Evolutionary conservation across 2,329 filamentous ascomycete species (phyloP).

Genomic region (Pseudocercospora crystallina): DNA sequence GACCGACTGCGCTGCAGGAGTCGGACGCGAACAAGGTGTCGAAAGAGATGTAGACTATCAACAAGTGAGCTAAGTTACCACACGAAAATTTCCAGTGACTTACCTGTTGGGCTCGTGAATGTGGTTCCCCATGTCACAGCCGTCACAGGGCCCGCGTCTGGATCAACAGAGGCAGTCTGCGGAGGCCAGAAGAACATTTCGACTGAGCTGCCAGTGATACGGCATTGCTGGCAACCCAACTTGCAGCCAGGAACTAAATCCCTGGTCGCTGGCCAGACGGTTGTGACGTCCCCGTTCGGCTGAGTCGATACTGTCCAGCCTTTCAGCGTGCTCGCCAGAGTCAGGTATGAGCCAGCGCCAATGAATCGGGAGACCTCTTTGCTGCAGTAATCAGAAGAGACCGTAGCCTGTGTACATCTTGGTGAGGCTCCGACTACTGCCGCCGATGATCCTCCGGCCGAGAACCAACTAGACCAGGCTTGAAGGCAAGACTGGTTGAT

Average conservation of each 20-base stretch:
- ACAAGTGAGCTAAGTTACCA: no score
- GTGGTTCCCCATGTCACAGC: constrained; percentile 14
- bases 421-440: background rate
- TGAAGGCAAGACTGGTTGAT: background rate
- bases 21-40: constrained; percentile 23
- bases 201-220: constrained; percentile 21
- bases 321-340: background rate
- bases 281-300: constrained; percentile 8
- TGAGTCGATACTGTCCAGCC: constrained; percentile 1
- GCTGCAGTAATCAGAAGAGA: background rate
- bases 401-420: constrained; percentile 1
- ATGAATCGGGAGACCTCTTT: constrained; percentile 1
- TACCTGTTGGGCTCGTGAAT: constrained; percentile 21
- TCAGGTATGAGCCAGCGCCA: background rate
- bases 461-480: background rate
- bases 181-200: constrained; percentile 23
- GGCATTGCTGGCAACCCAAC: constrained; percentile 21
- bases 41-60: constrained; percentile 24
- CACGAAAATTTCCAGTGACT: no score
- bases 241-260: constrained; percentile 18
- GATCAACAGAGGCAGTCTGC: constrained; percentile 9
- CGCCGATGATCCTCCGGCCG: background rate
- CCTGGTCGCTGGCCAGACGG: constrained; percentile 14
- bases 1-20: constrained; percentile 19
- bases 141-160: constrained; percentile 9